phyloP scores from a whole-genome alignment of 805 yeast species.

The Sungouiozyma intestinalis region DNA sequence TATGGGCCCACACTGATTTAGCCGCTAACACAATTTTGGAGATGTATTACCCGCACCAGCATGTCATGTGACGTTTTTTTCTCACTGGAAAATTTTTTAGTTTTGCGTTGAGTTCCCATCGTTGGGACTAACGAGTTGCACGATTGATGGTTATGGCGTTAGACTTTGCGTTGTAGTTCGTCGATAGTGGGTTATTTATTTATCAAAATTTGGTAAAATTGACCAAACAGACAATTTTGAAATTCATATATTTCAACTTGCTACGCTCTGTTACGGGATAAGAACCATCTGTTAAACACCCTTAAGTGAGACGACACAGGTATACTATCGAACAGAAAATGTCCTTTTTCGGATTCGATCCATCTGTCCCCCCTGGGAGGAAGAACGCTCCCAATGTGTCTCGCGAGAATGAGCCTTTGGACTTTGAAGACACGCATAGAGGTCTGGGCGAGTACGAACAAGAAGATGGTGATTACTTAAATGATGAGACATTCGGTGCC shows the following conservation, averaged over 20 bases:
- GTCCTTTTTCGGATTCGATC: constrained; percentile 31
- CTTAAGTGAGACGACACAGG: too few species aligned
- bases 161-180: neutral
- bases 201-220: too few species aligned
- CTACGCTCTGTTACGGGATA: too few species aligned
- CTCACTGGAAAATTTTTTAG: neutral
- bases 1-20: too few species aligned
- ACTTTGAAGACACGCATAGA: constrained; percentile 77
- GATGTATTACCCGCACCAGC: neutral
- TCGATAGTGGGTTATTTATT: neutral
- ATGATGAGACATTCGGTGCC: constrained; percentile 27
- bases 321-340: constrained; percentile 6
- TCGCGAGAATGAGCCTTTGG: constrained; percentile 33
- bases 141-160: neutral
- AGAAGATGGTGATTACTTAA: constrained; percentile 55
- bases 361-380: constrained; percentile 10
- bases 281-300: too few species aligned
- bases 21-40: neutral
- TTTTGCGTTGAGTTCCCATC: neutral
- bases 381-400: neutral
- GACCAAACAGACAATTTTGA: neutral
- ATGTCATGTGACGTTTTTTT: neutral
- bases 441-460: constrained; percentile 65
- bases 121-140: too few species aligned
- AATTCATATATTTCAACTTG: too few species aligned